Base-by-base conservation (phyloP, 345 rosid genomes). In the Schrenkiella parvula region DNA sequence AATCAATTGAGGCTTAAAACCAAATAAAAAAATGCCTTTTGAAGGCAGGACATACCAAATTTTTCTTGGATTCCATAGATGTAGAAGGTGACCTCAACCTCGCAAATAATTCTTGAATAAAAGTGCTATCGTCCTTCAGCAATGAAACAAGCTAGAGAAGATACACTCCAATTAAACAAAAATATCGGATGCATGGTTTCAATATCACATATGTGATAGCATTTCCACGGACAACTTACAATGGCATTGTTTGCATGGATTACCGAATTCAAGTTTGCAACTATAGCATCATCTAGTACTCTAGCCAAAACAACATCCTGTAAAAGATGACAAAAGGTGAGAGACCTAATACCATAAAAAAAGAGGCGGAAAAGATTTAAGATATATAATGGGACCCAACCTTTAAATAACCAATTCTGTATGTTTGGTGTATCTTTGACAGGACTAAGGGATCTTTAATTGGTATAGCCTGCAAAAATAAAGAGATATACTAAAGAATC, bases 241-340 rank as follows among this genome's bases (percentile, higher is more conserved):
- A 82, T 68, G 52, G 97, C 97, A 84, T 95, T 95, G 77, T 95
- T 95, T 35, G 85, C 81, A 73, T 95, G 92, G 77, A 95, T 95
- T 73, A 92, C 87, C 64, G 97, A 88, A 82, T 90, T 95, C 71
- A 95, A 88, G 74, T 80, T 87, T 67, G 89, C 92, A 81, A 84
- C 78, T 25, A 90, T 92, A 19, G 90, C 87, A 72, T 95, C 99
- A 80, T 95, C 98, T 87, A 92, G 75, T 44, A 84, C 82, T 84
- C 98, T 89, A 41, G 96, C 92, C 92, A 95, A 80, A 80, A 95
- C 88, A 66, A 92, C 96, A 80, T 95, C 98, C 99, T 95, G 77
- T 17, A 66, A 58, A 50, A 46, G 10, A 55, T 31, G 50, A 70
- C 47, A 64, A n/a, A 43, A 12, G 46, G 70, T 64, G 54, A 64